Percentiles rank a stretch among this genome's conserved stretches.
phyloP scores from a whole-genome alignment of 1,284 basidiomycete genomes.

The Rhodotorula mucilaginosa region DNA sequence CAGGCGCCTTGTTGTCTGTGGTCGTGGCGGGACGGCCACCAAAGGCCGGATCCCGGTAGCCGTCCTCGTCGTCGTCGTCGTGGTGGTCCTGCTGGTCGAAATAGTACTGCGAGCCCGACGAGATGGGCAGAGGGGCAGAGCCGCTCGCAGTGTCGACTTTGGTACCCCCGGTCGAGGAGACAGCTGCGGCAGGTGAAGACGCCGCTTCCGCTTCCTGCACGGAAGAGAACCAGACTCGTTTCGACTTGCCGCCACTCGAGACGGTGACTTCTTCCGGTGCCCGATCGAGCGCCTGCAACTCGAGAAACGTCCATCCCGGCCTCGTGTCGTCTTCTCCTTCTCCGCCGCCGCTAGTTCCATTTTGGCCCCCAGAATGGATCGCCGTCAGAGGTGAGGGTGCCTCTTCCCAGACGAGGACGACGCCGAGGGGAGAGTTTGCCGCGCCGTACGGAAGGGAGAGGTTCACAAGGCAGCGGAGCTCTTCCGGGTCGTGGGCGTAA shows the following conservation, averaged over 20 bases:
- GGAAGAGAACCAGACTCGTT: background rate
- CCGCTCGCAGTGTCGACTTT: background rate
- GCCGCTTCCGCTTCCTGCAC: background rate
- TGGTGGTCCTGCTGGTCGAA: background rate
- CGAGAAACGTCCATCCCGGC: slow-evolving; percentile 20
- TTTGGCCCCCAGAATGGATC: background rate
- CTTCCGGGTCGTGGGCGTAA: slow-evolving; percentile 18
- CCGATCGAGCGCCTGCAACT: slow-evolving; percentile 3
- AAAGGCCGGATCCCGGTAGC: background rate
- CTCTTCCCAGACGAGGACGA: slow-evolving; percentile 23
- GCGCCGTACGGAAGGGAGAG: slow-evolving; percentile 5
- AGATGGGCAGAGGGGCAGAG: background rate
- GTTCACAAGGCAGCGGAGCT: slow-evolving; percentile 7
- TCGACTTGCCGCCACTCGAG: background rate
- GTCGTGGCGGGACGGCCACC: slow-evolving; percentile 3
- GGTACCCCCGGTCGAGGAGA: background rate
- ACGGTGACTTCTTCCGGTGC: background rate
- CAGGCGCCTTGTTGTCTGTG: slow-evolving; percentile 12
- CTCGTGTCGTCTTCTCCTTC: slow-evolving; percentile 15
- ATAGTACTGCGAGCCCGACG: background rate
- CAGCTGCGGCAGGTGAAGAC: background rate
- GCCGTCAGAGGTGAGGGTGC: background rate
- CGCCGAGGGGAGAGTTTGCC: slow-evolving; percentile 6
- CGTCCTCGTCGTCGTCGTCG: background rate
- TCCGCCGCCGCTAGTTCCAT: background rate